phyloP scores from a whole-genome alignment of 2,329 filamentous ascomycete genomes.

The Zasmidium angulare region DNA sequence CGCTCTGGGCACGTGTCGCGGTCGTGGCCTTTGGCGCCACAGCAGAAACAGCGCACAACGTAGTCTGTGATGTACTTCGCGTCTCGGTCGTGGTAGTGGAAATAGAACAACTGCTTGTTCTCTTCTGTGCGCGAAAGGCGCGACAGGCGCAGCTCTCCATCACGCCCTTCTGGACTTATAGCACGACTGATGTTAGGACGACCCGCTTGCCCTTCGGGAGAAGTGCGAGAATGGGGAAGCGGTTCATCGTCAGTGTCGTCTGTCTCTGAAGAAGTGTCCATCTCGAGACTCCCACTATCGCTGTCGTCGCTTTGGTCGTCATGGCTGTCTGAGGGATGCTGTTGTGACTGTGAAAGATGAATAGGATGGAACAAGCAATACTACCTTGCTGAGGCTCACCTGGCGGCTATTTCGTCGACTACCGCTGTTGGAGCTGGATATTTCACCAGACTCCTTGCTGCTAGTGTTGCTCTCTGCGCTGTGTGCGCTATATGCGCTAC shows the following conservation, averaged over 20 bases:
- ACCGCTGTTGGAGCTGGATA: neutral
- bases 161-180: neutral
- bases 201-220: neutral
- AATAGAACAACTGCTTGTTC: conserved; percentile 21
- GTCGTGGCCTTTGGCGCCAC: conserved; percentile 10
- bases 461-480: neutral
- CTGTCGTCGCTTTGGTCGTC: conserved; percentile 1
- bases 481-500: neutral
- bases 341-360: neutral
- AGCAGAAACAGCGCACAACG: conserved; percentile 19
- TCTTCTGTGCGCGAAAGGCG: conserved; percentile 17
- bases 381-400: conserved; percentile 1
- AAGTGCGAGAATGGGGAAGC: neutral
- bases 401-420: neutral
- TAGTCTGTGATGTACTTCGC: conserved; percentile 1
- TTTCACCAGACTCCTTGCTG: conserved; percentile 9
- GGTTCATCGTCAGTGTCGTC: conserved; percentile 5
- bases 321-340: neutral
- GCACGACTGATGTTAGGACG: neutral
- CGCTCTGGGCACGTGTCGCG: conserved; percentile 4
- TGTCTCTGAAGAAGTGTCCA: neutral
- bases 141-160: conserved; percentile 3
- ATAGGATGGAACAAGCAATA: neutral
- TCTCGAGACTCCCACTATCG: neutral
- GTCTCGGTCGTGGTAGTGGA: conserved; percentile 14